Evolutionary conservation across 1,139 yeast species (phyloP).

Genomic region (Pichia sp.): DNA sequence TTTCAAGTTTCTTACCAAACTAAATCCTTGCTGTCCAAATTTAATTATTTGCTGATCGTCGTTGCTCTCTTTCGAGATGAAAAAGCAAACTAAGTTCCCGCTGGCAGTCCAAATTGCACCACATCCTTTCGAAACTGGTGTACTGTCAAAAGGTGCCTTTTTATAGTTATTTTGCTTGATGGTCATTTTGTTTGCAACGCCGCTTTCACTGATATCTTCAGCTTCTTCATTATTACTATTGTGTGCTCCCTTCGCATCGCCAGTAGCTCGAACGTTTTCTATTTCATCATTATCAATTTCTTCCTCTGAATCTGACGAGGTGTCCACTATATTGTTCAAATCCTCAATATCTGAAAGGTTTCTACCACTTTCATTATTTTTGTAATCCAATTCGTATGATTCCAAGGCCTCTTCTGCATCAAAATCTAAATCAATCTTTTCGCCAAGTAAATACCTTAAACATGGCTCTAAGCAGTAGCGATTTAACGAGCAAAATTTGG

Average conservation of each 20-base stretch:
- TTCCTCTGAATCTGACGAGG: conserved; percentile 6
- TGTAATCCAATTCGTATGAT: conserved; percentile 14
- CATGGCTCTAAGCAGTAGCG: conserved; percentile 76
- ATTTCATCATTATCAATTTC: conserved; percentile 18
- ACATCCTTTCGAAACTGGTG: conserved; percentile 89
- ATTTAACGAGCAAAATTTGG: conserved; percentile 46
- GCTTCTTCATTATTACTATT: neutral
- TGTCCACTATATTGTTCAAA: conserved; percentile 6
- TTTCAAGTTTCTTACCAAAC: conserved; percentile 27
- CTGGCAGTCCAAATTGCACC: conserved; percentile 83
- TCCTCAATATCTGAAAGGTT: neutral
- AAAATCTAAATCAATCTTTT: conserved; percentile 48
- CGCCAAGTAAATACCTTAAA: conserved; percentile 74
- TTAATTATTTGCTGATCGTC: conserved; percentile 31
- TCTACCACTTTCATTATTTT: conserved; percentile 24
- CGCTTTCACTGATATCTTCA: conserved; percentile 1
- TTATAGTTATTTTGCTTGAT: conserved; percentile 4
- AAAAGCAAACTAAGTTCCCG: conserved; percentile 78
- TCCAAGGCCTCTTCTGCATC: conserved; percentile 17
- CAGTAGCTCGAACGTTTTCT: conserved; percentile 12
- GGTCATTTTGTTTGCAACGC: neutral
- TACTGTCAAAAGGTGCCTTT: conserved; percentile 48
- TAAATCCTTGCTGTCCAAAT: conserved; percentile 36
- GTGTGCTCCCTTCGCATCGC: conserved; percentile 1
- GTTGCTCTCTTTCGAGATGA: conserved; percentile 46